Conservation (phyloP, 2,329 filamentous ascomycete genomes). For the Aspergillus sp. region DNA sequence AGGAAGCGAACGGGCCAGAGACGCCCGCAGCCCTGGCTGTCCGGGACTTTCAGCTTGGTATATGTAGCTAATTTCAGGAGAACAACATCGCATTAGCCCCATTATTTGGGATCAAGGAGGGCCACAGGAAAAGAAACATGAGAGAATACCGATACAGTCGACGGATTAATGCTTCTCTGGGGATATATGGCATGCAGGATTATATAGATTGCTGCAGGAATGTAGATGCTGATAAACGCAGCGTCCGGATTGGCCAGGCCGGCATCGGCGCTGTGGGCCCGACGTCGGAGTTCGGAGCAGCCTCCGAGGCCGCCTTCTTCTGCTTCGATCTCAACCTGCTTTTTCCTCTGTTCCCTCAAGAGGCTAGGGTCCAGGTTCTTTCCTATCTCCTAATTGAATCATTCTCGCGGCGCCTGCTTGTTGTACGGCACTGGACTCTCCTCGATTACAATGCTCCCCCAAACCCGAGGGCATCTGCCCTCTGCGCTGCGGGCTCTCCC, state of each 20-base stretch:
- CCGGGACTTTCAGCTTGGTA: too few species aligned
- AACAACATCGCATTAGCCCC: too few species aligned
- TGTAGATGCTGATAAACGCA: slow-evolving; percentile 7
- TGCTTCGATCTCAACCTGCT: neutral
- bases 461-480: slow-evolving; percentile 21
- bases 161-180: neutral
- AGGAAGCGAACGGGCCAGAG: too few species aligned
- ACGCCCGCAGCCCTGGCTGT: too few species aligned
- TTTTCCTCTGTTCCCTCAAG: neutral
- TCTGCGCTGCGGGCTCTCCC: slow-evolving; percentile 16
- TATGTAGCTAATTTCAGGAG: too few species aligned
- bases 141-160: neutral
- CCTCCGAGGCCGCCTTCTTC: slow-evolving; percentile 2
- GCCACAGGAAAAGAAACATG: neutral
- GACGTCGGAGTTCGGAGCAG: slow-evolving; percentile 4
- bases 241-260: slow-evolving; percentile 7
- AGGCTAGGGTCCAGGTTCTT: neutral
- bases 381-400: slow-evolving; percentile 2
- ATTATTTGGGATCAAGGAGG: neutral
- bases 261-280: slow-evolving; percentile 6
- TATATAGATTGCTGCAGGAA: neutral
- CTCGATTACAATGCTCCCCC: slow-evolving; percentile 17
- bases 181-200: neutral
- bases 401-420: neutral
- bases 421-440: neutral